These are phyloP conservation scores for Lenwebbia sp. DNA, from an alignment of 345 rosid genomes.

Conservation along the genomic window DNA sequence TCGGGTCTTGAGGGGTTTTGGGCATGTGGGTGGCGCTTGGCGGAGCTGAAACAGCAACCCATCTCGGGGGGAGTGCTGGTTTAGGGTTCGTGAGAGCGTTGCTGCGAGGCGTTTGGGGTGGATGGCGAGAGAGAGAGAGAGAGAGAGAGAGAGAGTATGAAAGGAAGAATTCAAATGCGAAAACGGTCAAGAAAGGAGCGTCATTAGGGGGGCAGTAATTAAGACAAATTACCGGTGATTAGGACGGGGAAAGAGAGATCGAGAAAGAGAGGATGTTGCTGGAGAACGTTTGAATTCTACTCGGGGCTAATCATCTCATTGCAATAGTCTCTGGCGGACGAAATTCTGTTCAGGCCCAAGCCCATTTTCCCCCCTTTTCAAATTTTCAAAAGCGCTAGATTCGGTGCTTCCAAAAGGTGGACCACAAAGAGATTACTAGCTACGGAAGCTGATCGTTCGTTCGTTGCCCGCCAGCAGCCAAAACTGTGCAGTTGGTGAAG, in stretches of 20 bases:
- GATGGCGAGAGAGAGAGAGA: neutral
- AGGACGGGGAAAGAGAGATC: neutral
- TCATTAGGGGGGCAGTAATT: neutral
- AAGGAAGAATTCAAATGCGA: neutral
- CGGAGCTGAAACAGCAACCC: conserved; percentile 52
- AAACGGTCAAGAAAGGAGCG: neutral
- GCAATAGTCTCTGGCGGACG: neutral
- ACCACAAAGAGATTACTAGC: neutral
- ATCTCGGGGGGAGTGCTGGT: conserved; percentile 1
- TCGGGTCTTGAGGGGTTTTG: neutral
- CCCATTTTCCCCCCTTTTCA: neutral
- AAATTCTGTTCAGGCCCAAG: neutral
- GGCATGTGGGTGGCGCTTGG: conserved; percentile 1
- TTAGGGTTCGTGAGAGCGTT: neutral
- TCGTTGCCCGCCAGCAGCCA: neutral
- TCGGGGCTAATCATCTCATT: neutral
- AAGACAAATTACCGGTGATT: neutral
- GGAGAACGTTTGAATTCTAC: neutral
- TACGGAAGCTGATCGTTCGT: neutral
- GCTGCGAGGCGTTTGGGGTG: neutral
- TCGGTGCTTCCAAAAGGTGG: neutral
- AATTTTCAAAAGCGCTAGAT: neutral
- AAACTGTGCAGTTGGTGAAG: neutral
- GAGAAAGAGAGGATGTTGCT: neutral
- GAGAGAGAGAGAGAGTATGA: neutral